phyloP scores from a whole-genome alignment of 176 grass and related monocot genomes.

The Triticum aestivum region IWGSC_CS_RefSeq_v2.1 NC_057809.1:77397037-77397536 shows the following conservation, averaged over 20 bases:
- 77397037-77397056: too few relatives aligned
- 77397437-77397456: neutral
- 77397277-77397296: neutral
- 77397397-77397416: neutral
- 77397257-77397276: too few relatives aligned
- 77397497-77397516: conserved; percentile 44
- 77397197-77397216: too few relatives aligned
- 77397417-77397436: neutral
- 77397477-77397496: neutral
- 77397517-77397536: conserved; percentile 59
- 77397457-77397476: neutral
- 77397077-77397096: too few relatives aligned
- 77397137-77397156: too few relatives aligned
- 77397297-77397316: neutral
- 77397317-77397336: neutral
- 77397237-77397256: too few relatives aligned
- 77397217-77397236: too few relatives aligned
- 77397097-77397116: too few relatives aligned
- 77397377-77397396: neutral
- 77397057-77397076: too few relatives aligned
- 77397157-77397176: too few relatives aligned
- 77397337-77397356: neutral
- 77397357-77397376: neutral
- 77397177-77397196: too few relatives aligned
- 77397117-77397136: too few relatives aligned